Evolutionary conservation across 257 asterid genomes (phyloP).

Genomic region (Cruciata laevipes): DNA sequence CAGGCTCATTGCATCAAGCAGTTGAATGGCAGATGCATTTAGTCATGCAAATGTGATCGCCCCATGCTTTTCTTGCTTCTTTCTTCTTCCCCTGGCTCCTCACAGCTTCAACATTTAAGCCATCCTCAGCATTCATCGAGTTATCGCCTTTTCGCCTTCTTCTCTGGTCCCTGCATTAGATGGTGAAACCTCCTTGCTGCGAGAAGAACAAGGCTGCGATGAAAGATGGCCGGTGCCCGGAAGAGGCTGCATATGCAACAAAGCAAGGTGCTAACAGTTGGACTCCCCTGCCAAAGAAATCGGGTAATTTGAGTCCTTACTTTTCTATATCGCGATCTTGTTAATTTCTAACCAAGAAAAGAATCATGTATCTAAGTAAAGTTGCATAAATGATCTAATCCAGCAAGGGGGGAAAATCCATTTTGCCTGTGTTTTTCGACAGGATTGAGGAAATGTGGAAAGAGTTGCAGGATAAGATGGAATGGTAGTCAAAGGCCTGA

Average conservation of each 20-base stretch:
- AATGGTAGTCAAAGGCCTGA: constrained; percentile 29
- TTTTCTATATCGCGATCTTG: too few relatives aligned
- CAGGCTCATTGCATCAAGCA: constrained; percentile 6
- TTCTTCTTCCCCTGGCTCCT: constrained; percentile 29
- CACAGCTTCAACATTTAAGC: constrained; percentile 19
- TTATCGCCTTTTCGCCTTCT: constrained; percentile 1
- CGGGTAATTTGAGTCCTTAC: constrained; percentile 25
- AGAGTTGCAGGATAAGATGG: constrained; percentile 40
- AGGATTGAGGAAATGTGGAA: constrained; percentile 60
- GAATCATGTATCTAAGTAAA: too few relatives aligned
- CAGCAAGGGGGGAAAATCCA: not conserved
- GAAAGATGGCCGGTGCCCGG: constrained; percentile 35
- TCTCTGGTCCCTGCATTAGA: constrained; percentile 12
- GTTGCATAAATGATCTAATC: not conserved
- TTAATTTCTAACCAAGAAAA: too few relatives aligned
- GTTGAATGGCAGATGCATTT: constrained; percentile 39
- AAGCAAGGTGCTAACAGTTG: constrained; percentile 41
- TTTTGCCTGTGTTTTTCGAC: not conserved
- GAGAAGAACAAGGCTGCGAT: constrained; percentile 29
- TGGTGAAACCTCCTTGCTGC: constrained; percentile 47
- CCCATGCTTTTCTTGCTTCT: constrained; percentile 75
- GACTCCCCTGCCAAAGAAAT: constrained; percentile 46
- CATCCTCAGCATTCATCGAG: constrained; percentile 6
- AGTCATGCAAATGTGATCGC: constrained; percentile 48
- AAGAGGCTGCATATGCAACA: constrained; percentile 26